A percentile compares a stretch with the other conserved stretches of the same genome.
phyloP scores from a whole-genome alignment of 768 basidiomycete species.

The Amanita brunnescens region DNA sequence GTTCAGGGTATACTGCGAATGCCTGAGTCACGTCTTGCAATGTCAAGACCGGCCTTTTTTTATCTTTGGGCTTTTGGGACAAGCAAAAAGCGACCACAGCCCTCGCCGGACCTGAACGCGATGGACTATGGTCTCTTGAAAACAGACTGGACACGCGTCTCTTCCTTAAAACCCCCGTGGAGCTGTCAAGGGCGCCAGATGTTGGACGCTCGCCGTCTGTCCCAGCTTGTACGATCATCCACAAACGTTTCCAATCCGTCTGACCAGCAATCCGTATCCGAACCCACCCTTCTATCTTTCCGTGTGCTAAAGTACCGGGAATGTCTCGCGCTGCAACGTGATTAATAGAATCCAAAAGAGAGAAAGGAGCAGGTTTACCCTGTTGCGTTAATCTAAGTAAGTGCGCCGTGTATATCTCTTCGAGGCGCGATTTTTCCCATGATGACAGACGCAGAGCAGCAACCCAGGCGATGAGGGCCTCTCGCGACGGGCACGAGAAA shows the following conservation, averaged over 20 bases:
- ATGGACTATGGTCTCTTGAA: conserved; percentile 31
- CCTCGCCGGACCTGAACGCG: conserved; percentile 20
- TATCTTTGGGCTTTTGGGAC: conserved; percentile 64
- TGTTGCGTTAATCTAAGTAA: conserved; percentile 70
- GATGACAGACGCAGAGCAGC: conserved; percentile 81
- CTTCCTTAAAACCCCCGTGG: conserved; percentile 20
- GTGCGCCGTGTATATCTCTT: conserved; percentile 97
- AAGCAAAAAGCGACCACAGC: conserved; percentile 48
- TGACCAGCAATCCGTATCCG: conserved; percentile 91
- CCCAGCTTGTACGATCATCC: conserved; percentile 64
- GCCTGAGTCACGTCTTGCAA: conserved; percentile 69
- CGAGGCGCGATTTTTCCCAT: conserved; percentile 92
- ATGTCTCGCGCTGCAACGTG: conserved; percentile 34
- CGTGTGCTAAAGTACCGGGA: conserved; percentile 55
- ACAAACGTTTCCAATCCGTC: conserved; percentile 91
- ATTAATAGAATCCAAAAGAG: conserved; percentile 4
- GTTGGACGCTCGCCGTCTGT: conserved; percentile 19
- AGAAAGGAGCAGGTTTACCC: conserved; percentile 19
- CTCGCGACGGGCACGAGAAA: conserved; percentile 74
- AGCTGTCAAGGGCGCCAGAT: conserved; percentile 15
- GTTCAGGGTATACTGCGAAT: conserved; percentile 93
- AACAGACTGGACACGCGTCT: conserved; percentile 69
- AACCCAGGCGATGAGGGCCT: conserved; percentile 79
- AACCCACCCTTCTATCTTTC: conserved; percentile 87
- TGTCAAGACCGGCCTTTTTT: conserved; percentile 63